A percentile compares a stretch with the other conserved stretches of the same genome.
These are phyloP conservation scores for Fusarium sacchari DNA, from an alignment of 2,329 filamentous ascomycete genomes.

Conservation along the genomic window DNA sequence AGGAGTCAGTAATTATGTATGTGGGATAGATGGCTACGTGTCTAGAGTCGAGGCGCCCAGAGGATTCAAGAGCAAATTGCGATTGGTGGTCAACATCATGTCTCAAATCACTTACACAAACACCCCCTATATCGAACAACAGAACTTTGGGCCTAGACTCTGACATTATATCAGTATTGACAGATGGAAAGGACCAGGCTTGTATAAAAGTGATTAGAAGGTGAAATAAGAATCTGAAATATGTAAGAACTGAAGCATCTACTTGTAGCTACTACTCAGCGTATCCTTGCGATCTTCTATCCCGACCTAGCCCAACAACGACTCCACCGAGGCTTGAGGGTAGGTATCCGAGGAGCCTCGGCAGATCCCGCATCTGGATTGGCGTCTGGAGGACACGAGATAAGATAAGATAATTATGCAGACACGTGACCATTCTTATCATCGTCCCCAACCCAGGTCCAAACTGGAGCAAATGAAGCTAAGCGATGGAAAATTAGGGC, in stretches of 20 bases:
- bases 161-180: slow-evolving; percentile 14
- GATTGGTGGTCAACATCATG: background rate
- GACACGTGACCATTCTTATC: slow-evolving; percentile 43
- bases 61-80: background rate
- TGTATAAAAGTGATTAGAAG: background rate
- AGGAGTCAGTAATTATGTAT: slow-evolving; percentile 4
- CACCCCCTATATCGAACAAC: slow-evolving; percentile 95
- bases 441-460: slow-evolving; percentile 55
- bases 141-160: slow-evolving; percentile 73
- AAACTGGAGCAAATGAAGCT: slow-evolving; percentile 24
- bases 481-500: slow-evolving; percentile 51
- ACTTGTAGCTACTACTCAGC: background rate
- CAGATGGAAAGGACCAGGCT: background rate
- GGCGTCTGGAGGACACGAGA: background rate
- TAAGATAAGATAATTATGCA: background rate
- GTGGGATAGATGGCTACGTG: too few relatives aligned
- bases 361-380: slow-evolving; percentile 31
- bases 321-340: slow-evolving; percentile 23
- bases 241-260: background rate
- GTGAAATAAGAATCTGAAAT: slow-evolving; percentile 28
- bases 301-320: background rate
- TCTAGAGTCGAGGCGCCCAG: too few relatives aligned
- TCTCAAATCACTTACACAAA: slow-evolving; percentile 77
- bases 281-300: slow-evolving; percentile 5
- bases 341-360: slow-evolving; percentile 40